These are phyloP conservation scores for Triticum turgidum DNA, from an alignment of 176 grass and related monocot genomes.

Conservation along the genomic window DNA sequence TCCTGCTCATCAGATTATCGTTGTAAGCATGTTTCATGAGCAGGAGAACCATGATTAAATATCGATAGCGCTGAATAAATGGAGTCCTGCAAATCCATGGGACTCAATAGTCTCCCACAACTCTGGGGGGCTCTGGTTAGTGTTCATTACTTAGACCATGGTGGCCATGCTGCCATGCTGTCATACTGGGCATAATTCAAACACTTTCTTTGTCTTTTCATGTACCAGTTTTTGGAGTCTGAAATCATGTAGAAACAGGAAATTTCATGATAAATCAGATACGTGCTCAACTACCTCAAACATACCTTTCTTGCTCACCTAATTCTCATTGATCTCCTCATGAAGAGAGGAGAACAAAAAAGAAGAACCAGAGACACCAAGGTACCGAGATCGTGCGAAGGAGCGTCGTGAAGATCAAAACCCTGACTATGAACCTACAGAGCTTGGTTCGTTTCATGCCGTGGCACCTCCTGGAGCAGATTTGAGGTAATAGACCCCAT, in stretches of 20 bases:
- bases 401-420: slow-evolving; percentile 98
- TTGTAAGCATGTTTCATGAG: not conserved
- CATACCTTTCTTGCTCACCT: not conserved
- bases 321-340: slow-evolving; percentile 1
- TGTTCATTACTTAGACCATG: not conserved
- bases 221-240: slow-evolving; percentile 6
- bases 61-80: not conserved
- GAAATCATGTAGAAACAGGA: slow-evolving; percentile 10
- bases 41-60: slow-evolving; percentile 4
- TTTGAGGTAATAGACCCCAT: slow-evolving; percentile 67
- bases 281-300: not conserved
- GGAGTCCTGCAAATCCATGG: not conserved
- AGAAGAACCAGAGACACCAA: slow-evolving; percentile 76
- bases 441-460: slow-evolving; percentile 98
- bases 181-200: not conserved
- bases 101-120: not conserved
- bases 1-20: not conserved
- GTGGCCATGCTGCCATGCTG: not conserved
- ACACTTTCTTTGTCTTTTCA: not conserved
- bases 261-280: not conserved
- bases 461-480: slow-evolving; percentile 89
- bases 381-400: slow-evolving; percentile 91
- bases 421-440: slow-evolving; percentile 91
- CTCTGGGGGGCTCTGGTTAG: not conserved
- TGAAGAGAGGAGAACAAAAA: slow-evolving; percentile 85